Evolutionary conservation across 805 yeast genomes (phyloP).

Genomic region (Grigorovia transvaalensis): DNA sequence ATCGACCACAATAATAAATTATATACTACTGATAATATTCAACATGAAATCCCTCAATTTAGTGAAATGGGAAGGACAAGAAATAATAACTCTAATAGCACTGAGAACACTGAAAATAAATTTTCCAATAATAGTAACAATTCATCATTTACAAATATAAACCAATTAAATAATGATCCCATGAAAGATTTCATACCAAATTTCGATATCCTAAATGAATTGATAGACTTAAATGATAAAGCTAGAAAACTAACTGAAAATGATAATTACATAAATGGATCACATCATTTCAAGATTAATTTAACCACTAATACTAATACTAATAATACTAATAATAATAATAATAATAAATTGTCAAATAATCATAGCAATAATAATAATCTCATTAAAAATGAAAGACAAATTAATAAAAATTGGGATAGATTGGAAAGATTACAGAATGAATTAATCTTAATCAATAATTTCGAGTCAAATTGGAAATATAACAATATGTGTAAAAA

Average conservation of each 20-base stretch:
- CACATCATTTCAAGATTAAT: no score
- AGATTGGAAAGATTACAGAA: slow-evolving; percentile 4
- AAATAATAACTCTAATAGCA: no score
- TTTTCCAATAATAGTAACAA: no score
- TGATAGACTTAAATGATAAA: neutral
- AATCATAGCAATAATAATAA: neutral
- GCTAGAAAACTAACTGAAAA: neutral
- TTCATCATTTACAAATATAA: neutral
- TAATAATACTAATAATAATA: no score
- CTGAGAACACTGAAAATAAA: neutral
- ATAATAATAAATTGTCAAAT: no score
- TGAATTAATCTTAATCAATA: slow-evolving; percentile 5
- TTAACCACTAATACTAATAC: neutral
- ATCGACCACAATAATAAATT: slow-evolving; percentile 3
- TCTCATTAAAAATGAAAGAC: neutral
- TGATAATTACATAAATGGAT: neutral
- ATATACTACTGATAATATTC: neutral
- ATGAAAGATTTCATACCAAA: neutral
- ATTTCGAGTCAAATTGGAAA: slow-evolving; percentile 34
- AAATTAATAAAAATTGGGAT: neutral
- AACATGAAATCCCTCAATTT: no score
- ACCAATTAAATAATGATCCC: no score
- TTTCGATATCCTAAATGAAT: neutral
- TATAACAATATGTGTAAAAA: slow-evolving; percentile 32
- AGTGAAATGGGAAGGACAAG: no score